Base-by-base conservation (phyloP, 495 filamentous ascomycete genomes). In the Penicillium samsonianum region DNA sequence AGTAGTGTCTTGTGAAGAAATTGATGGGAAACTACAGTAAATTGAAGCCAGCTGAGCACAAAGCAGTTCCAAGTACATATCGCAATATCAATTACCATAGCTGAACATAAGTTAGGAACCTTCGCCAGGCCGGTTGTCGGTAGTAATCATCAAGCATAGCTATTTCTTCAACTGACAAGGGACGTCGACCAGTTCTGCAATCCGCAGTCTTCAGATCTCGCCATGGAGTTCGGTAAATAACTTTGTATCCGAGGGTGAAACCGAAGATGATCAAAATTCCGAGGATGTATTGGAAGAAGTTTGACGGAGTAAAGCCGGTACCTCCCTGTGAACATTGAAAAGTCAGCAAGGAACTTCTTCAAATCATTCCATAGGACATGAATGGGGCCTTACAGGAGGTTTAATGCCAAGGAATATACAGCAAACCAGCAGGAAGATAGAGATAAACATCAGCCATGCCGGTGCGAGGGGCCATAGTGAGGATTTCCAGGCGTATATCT, bases 251-350 rank as follows among this genome's bases (percentile, higher is more conserved):
- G 33, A 67, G 19, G 12, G 55, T 61, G 12, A 49, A 47, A 35
- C 14, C 10, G 16, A 66, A 38, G 23, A 72, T 64, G 8, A 73
- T 43, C 33, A 71, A 33, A 9, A 62, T 41, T 1, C 68, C 68
- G 22, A 73, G 57, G 42, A 68, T 70, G 22, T 73, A 68, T 19
- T 68, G 65, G 58, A 71, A 71, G 53, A 71, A 71, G 28, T 67
- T 62, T 6, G 60, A 50, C 16, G 62, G 66, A 2, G 64, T 62
- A n/a, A 53, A 53, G 1, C 25, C 38, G 7, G 16, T 5, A 7
- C 16, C 37, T 11, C 50, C 37, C 50, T 50, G 10, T 10, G 10
- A 11, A 30, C 9, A 9, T 9, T 11, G 0, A 11, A 30, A 30
- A 8, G 28, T 3, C n/a, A n/a, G n/a, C n/a, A n/a, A n/a, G n/a